Percentiles rank a stretch among this genome's conserved stretches.
Conservation (phyloP, 495 filamentous ascomycete species). For the Pyrenopolyporus hunteri region DNA sequence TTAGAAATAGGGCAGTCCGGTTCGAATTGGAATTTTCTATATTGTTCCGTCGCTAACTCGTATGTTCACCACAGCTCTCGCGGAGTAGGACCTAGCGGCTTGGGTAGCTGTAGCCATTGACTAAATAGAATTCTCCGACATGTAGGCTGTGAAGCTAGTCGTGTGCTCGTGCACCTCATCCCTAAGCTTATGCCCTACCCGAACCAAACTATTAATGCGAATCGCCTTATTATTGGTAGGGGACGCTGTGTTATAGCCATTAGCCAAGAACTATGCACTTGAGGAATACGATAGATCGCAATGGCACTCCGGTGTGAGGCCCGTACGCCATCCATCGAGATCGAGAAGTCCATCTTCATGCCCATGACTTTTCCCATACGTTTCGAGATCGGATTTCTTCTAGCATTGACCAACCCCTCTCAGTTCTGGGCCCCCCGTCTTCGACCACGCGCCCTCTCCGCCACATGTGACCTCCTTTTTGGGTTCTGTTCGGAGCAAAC, state of each 20-base stretch:
- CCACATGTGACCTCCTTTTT: no score
- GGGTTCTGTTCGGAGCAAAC: background rate
- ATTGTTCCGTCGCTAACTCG: background rate
- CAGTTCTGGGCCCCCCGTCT: background rate
- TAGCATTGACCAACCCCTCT: background rate
- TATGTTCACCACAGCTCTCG: no score
- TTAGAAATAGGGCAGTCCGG: background rate
- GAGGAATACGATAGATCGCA: conserved; percentile 8
- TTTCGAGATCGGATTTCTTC: conserved; percentile 30
- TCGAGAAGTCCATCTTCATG: conserved; percentile 21
- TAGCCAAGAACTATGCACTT: conserved; percentile 4
- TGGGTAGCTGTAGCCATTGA: no score
- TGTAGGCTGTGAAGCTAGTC: conserved; percentile 6
- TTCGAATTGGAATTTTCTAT: conserved; percentile 2
- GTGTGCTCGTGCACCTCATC: conserved; percentile 15
- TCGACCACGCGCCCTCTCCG: no score
- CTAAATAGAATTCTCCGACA: no score
- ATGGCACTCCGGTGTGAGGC: conserved; percentile 1
- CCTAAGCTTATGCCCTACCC: conserved; percentile 26
- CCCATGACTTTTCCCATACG: conserved; percentile 25
- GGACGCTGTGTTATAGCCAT: conserved; percentile 1
- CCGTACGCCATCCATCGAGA: conserved; percentile 20
- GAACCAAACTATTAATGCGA: conserved; percentile 3
- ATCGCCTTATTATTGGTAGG: conserved; percentile 8
- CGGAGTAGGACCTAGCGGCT: no score